Evolutionary conservation across 495 filamentous ascomycete genomes (phyloP).

Genomic region (Letharia lupina): DNA sequence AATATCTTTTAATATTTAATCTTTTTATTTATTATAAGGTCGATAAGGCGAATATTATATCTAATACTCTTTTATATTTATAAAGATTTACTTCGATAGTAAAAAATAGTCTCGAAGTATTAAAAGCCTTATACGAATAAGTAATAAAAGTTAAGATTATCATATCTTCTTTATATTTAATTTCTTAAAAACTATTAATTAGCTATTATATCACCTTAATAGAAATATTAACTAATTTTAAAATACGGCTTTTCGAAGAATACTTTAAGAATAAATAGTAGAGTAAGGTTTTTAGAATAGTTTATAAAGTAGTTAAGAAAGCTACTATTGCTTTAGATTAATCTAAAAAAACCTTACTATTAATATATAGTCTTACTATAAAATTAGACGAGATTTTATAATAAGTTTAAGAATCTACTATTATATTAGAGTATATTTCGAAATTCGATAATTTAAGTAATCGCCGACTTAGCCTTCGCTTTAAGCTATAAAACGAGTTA

Average conservation of each 20-base stretch:
- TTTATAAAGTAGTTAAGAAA: neutral
- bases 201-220: conserved; percentile 1
- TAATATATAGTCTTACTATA: no score
- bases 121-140: neutral
- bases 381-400: neutral
- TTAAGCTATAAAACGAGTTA: neutral
- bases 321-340: neutral
- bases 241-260: neutral
- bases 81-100: neutral
- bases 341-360: neutral
- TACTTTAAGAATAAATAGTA: neutral
- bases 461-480: neutral
- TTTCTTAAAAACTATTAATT: conserved; percentile 2
- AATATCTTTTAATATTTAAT: conserved; percentile 16
- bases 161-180: no score
- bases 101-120: neutral
- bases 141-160: conserved; percentile 5
- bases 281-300: neutral
- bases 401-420: neutral
- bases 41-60: conserved; percentile 8
- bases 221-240: conserved; percentile 1
- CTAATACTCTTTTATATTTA: neutral
- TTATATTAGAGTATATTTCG: neutral
- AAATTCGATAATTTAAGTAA: neutral
- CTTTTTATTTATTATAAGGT: conserved; percentile 6